These are phyloP conservation scores for Globisporangium viniferum DNA, from an alignment of 352 stramenopile genomes.

Conservation along the genomic window DNA sequence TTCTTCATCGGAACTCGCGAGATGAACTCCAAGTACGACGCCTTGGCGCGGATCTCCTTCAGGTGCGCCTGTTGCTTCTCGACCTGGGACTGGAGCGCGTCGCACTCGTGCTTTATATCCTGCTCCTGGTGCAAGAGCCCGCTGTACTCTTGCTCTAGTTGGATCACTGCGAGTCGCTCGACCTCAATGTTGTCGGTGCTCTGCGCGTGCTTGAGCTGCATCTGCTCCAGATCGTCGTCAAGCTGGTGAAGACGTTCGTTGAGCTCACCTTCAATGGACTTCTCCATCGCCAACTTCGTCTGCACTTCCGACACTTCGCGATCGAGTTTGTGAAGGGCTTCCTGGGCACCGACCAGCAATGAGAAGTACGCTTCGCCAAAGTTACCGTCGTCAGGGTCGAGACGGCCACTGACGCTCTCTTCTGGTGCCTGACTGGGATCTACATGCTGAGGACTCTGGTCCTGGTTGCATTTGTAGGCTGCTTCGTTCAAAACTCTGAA, in stretches of 20 bases:
- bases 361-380: conserved; percentile 27
- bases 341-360: conserved; percentile 20
- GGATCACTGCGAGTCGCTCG: conserved; percentile 30
- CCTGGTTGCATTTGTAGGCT: conserved; percentile 12
- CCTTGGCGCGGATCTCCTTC: conserved; percentile 42
- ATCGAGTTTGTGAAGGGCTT: conserved; percentile 10
- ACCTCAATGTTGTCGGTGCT: conserved; percentile 39
- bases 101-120: conserved; percentile 39
- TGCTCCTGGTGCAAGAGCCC: conserved; percentile 42
- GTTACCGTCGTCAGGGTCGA: background rate
- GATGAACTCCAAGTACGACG: conserved; percentile 56
- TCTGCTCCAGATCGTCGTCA: conserved; percentile 32
- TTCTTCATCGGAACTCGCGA: conserved; percentile 52
- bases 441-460: background rate
- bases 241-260: conserved; percentile 26
- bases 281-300: conserved; percentile 46
- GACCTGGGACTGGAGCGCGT: conserved; percentile 35
- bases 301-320: conserved; percentile 18
- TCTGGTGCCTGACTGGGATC: background rate
- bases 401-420: background rate
- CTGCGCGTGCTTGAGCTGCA: conserved; percentile 30
- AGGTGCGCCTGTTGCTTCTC: conserved; percentile 37
- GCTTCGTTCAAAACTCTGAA: conserved; percentile 18
- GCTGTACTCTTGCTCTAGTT: conserved; percentile 52
- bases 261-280: conserved; percentile 40